phyloP scores from a whole-genome alignment of 2,329 filamentous ascomycete species.

The Diaporthe destruens region DNA sequence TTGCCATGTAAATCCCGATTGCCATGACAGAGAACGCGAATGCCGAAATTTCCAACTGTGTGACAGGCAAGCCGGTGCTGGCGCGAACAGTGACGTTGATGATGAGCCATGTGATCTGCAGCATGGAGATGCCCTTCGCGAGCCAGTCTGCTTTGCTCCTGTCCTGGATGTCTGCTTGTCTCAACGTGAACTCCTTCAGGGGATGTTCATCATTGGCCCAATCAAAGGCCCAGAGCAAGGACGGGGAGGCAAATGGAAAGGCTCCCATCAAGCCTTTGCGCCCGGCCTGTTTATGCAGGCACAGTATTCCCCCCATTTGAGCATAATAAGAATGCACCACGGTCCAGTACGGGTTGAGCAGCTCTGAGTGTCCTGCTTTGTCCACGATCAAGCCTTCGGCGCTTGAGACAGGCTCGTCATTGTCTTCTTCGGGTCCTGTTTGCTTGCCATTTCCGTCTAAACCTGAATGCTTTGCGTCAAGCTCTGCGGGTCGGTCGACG shows the following conservation, averaged over 20 bases:
- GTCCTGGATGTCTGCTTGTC: background rate
- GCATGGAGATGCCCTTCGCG: background rate
- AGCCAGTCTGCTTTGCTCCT: slow-evolving; percentile 10
- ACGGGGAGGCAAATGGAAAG: background rate
- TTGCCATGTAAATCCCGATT: background rate
- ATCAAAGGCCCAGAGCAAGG: background rate
- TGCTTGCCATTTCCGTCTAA: background rate
- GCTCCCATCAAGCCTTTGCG: background rate
- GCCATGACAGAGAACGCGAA: slow-evolving; percentile 7
- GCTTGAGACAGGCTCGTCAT: no score
- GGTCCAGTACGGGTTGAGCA: background rate
- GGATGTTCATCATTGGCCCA: background rate
- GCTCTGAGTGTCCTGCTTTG: background rate
- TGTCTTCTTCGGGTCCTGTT: background rate
- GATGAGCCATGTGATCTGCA: slow-evolving; percentile 7
- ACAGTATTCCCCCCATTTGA: background rate
- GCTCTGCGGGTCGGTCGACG: background rate
- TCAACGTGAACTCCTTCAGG: background rate
- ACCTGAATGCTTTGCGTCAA: background rate
- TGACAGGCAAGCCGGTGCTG: background rate
- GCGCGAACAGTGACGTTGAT: background rate
- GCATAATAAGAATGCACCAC: background rate
- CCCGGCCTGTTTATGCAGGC: background rate
- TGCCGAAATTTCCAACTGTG: background rate
- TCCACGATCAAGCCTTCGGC: no score